phyloP scores from a whole-genome alignment of 1,284 basidiomycete genomes.

The Phylloporus gajari region DNA sequence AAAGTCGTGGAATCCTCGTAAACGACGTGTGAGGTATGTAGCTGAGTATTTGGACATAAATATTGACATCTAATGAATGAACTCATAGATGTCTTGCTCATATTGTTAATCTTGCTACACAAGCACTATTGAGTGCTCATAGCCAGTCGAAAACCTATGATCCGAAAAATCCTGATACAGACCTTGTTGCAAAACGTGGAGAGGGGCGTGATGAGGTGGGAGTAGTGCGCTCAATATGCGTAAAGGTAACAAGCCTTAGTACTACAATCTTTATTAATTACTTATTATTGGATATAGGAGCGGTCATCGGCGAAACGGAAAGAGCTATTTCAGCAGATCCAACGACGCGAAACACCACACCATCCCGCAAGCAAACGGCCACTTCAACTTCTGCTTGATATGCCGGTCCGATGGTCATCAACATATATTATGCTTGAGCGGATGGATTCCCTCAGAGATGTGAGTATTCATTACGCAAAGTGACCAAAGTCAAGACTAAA shows the following conservation, averaged over 20 bases:
- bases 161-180: too few species aligned
- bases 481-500: too few species aligned
- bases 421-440: too few species aligned
- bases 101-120: not conserved
- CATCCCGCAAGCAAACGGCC: not conserved
- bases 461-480: too few species aligned
- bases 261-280: too few species aligned
- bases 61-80: too few species aligned
- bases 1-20: not conserved
- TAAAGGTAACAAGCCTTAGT: too few species aligned
- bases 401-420: not conserved
- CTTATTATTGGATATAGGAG: not conserved
- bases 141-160: slow-evolving; percentile 3
- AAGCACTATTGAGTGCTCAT: slow-evolving; percentile 3
- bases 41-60: too few species aligned
- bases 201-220: too few species aligned
- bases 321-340: not conserved
- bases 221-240: too few species aligned
- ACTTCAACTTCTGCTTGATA: not conserved
- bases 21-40: not conserved
- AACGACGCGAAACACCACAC: not conserved
- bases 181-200: too few species aligned
- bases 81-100: not conserved
- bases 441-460: too few species aligned
- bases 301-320: not conserved